Base-by-base conservation (phyloP, 23 red algal genomes). In the Gracilariopsis chorda region DNA sequence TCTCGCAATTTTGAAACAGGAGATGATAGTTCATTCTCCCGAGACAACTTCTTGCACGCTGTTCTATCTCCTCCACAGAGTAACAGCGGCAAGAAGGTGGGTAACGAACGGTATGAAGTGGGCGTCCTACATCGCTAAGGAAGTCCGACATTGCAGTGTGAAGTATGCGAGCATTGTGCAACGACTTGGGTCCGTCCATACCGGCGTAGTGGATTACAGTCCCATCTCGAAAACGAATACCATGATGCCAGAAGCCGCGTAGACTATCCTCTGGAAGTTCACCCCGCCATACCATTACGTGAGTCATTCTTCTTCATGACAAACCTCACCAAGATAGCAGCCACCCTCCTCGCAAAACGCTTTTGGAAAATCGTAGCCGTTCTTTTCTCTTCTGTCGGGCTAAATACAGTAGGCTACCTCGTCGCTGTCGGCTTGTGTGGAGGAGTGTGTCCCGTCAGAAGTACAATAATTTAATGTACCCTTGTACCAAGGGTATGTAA, bases 261-360 rank as follows among this genome's bases (percentile, higher is more conserved):
- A 94, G 52, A 51, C 91, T 71, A 68, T 94, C 91, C 64, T 94
- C 91, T 13, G 48, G 70, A 35, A 71, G 64, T 29, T 61, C 71
- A 13, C 92, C 92, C 23, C 92, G 71, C 92, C 92, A 94, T 19
- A 94, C 83, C 92, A 94, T 94, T 35, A 94, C 39, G 37, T 94
- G 92, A 8, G 88, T 64, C 88, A 91, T 91, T 32, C 7, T n/a
- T 39, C 3, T 4, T 48, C 17, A 11, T n/a, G 71, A 52, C 33
- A 7, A 30, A 48, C 34, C 4, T n/a, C n/a, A n/a, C n/a, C n/a
- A n/a, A n/a, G n/a, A n/a, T n/a, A n/a, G n/a, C n/a, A n/a, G n/a
- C n/a, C n/a, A n/a, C n/a, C n/a, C n/a, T n/a, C n/a, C n/a, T n/a
- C n/a, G n/a, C n/a, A n/a, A n/a, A n/a, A n/a, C n/a, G n/a, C n/a